These are phyloP conservation scores for Cardamine resedifolia DNA, from an alignment of 345 rosid genomes.

Conservation along the genomic window DNA sequence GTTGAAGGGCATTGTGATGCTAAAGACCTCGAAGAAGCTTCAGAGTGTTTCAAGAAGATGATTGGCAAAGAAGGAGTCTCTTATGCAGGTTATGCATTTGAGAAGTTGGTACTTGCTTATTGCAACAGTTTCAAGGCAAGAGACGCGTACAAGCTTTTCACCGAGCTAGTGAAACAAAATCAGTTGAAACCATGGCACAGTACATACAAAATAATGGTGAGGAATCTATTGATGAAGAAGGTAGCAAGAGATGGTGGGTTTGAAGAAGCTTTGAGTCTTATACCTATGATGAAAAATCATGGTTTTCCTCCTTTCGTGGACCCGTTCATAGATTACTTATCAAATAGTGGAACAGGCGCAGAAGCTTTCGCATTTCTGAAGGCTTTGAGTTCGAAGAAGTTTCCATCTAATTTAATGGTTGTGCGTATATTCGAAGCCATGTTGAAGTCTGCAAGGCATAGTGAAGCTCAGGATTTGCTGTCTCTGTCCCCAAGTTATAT, in stretches of 20 bases:
- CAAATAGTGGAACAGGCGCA: conserved; percentile 60
- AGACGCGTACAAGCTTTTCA: conserved; percentile 65
- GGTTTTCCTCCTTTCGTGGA: conserved; percentile 77
- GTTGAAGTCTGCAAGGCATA: conserved; percentile 60
- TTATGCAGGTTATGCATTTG: conserved; percentile 53
- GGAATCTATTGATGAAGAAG: conserved; percentile 57
- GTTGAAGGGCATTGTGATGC: conserved; percentile 73
- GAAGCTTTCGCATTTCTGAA: conserved; percentile 65
- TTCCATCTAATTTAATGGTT: conserved; percentile 71
- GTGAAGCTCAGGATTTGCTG: conserved; percentile 73
- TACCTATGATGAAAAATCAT: conserved; percentile 65
- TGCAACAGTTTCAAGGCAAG: conserved; percentile 55
- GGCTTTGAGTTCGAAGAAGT: conserved; percentile 63
- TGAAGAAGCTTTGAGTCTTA: conserved; percentile 60
- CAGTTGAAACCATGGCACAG: conserved; percentile 63
- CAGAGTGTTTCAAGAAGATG: conserved; percentile 59
- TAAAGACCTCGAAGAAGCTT: conserved; percentile 67
- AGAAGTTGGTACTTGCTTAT: conserved; percentile 61
- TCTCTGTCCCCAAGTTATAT: conserved; percentile 60
- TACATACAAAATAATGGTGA: conserved; percentile 64
- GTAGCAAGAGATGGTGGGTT: conserved; percentile 63
- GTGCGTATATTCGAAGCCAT: conserved; percentile 61
- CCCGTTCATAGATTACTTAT: conserved; percentile 63
- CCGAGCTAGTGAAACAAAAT: conserved; percentile 38
- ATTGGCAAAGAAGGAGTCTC: conserved; percentile 52